Evolutionary conservation across 768 basidiomycete species (phyloP), one percentile per base, ranked within the genome.

Genomic region (Pluteus cervinus): DNA sequence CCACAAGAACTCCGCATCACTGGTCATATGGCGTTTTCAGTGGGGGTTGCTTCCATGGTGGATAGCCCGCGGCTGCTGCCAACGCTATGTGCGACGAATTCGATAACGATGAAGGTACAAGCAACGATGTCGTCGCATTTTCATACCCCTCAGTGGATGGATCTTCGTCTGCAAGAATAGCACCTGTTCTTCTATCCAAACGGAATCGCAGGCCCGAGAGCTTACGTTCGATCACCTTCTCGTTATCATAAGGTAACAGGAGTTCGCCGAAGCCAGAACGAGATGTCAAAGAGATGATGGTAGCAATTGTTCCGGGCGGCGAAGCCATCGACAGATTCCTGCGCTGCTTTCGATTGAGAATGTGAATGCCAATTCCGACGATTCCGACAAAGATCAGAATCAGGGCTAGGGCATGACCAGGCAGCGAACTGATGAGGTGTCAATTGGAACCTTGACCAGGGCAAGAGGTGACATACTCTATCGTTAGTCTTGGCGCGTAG

Each of bases 231-330:
- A 83, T 57, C 4, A 59, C 58, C 18, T 39, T 29, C 26, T 66
- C 59, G 39, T 73, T 56, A 53, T 83, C 79, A 42, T 75, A 78
- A 1, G 81, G 79, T 8, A 69, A 48, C n/a, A 83, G 56, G 9
- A 78, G 62, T 26, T 77, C 68, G 15, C 77, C 79, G 39, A 78
- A 79, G 10, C 79, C 79, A 28, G 78, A 80, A 7, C 65, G 73
- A 0, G 75, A 60, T 2, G 80, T 79, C 38, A 80, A 61, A 3
- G 79, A 68, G 7, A 74, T 59, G 22, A 73, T 61, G 7, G 70
- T 55, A 5, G 75, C 81, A 39, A 84, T 77, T 32, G 68, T 74
- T 12, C 80, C 79, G 0, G 81, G 81, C 10, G 67, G 67, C 17
- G 70, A 61, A 1, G 75, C 63, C 7, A 84, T 57, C 49, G 66